Percentiles rank a stretch among this genome's conserved stretches.
phyloP scores from a whole-genome alignment of 73 alveolate genomes.

The Stentor roeselii region DNA sequence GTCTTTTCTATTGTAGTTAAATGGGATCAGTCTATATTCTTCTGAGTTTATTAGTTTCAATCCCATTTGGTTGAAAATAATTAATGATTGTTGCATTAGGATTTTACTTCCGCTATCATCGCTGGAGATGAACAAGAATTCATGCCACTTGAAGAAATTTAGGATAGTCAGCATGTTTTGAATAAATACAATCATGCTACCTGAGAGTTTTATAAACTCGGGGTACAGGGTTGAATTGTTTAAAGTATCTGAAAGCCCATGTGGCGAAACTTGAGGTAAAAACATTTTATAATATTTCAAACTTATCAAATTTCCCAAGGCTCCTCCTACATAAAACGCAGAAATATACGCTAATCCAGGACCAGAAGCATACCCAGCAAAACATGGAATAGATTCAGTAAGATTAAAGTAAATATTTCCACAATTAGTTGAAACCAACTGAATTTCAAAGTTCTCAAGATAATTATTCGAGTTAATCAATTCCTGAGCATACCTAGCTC shows the following conservation, averaged over 20 bases:
- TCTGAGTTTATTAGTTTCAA: not conserved
- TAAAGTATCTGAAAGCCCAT: not conserved
- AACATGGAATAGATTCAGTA: not conserved
- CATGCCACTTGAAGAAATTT: not conserved
- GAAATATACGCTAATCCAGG: not conserved
- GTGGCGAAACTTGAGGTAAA: not conserved
- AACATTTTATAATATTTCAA: too few species aligned
- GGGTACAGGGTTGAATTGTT: not conserved
- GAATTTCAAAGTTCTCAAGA: too few species aligned
- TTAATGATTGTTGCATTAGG: not conserved
- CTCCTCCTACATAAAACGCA: not conserved
- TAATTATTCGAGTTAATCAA: not conserved
- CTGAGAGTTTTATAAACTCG: not conserved
- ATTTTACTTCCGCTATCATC: not conserved
- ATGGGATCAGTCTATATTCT: not conserved
- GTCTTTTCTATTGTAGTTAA: not conserved
- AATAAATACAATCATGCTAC: not conserved
- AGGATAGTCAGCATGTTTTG: too few species aligned
- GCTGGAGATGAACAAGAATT: not conserved
- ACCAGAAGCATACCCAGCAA: not conserved
- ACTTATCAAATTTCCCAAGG: not conserved
- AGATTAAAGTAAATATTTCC: not conserved
- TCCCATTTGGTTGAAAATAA: too few species aligned
- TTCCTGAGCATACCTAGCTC: not conserved
- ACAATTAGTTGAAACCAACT: not conserved